phyloP scores from a whole-genome alignment of 169 alveolate genomes.

The Plasmodium fragile region DNA sequence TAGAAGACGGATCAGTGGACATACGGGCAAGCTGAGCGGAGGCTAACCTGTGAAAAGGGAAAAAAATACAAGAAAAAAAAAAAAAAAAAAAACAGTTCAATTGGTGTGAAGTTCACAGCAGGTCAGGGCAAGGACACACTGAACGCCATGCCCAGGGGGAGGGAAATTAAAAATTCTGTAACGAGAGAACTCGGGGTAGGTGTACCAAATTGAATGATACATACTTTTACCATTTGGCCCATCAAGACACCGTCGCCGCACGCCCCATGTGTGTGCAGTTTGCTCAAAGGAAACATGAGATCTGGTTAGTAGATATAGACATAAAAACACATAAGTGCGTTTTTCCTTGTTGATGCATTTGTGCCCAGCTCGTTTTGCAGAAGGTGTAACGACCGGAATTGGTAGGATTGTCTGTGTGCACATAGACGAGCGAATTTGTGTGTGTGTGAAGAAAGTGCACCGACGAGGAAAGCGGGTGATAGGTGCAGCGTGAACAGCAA shows the following conservation, averaged over 20 bases:
- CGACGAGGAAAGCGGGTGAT: neutral
- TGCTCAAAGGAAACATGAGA: neutral
- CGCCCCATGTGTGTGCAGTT: neutral
- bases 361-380: neutral
- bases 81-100: neutral
- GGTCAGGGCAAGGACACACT: neutral
- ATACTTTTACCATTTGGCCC: neutral
- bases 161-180: neutral
- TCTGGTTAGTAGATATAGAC: neutral
- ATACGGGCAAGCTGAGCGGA: neutral
- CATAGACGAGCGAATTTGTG: neutral
- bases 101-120: neutral
- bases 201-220: neutral
- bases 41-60: neutral
- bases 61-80: neutral
- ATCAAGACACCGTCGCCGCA: neutral
- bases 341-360: neutral
- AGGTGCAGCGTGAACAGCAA: neutral
- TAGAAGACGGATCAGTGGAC: neutral
- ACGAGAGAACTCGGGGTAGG: neutral
- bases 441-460: neutral
- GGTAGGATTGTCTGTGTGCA: neutral
- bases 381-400: neutral
- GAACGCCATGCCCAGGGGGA: neutral
- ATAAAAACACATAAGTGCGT: neutral